Evolutionary conservation across 495 filamentous ascomycete species (phyloP), one percentile per base, ranked within the genome.

Genomic region (Aspergillus biplanus): DNA sequence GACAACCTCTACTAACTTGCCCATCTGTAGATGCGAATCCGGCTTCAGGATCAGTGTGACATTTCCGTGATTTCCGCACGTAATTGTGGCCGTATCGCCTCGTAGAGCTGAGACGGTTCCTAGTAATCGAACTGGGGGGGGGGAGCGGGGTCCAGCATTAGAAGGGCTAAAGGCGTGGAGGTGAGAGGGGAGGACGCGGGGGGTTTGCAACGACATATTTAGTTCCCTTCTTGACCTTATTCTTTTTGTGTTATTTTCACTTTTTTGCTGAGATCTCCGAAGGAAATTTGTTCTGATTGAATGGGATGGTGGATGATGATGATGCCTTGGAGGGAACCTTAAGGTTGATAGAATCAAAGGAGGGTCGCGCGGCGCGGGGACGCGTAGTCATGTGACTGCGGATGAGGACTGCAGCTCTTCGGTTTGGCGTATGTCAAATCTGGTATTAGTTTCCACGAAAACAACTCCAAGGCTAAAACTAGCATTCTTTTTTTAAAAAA

Each of bases 1-100:
- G 47, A 98, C 89, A 62, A 99, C 78, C 77, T 99, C 96, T 16
- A 90, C 88, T 49, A 90, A 85, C 73, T 91, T 92, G 56, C 90
- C 89, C 71, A 91, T 82, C 55, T 85, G 81, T 44, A 98, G 78
- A 73, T 96, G 91, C 35, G 85, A 84, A 64, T 97, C 93, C 83
- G 89, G 81, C 71, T 90, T 93, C 73, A 97, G 71, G 58, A 89
- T 79, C 16, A 89, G 78, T 21, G 86, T 89, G 53, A 97, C 82
- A 54, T 84, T 83, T 7, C 93, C 94, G 33, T 85, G 71, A 18
- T 59, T 69, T 6, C 87, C 75, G 81, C 88, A 80, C 85, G 85
- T 91, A 53, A 98, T 85, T 2, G 85, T 85, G 9, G 93, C 94
- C 33, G 81, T 83, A n/a, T 95, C 92, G 61, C 93, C 93, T 42